Conservation (phyloP, 768 basidiomycete genomes). For the Tricholoma sp. region DNA sequence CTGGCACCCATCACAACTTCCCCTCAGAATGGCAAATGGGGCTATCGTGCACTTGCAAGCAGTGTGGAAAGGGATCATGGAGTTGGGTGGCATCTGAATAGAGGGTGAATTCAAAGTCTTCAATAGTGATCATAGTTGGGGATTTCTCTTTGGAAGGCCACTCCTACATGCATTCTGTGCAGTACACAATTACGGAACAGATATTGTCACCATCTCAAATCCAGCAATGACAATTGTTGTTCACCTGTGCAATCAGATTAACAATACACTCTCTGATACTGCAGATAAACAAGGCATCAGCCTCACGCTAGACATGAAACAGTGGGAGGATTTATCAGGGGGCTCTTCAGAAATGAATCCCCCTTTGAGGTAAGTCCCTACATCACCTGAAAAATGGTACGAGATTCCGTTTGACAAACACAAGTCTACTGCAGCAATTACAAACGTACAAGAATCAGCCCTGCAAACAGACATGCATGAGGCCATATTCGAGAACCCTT, state of each 20-base stretch:
- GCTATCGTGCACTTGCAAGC: slow-evolving; percentile 11
- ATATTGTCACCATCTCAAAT: background rate
- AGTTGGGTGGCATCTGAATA: slow-evolving; percentile 5
- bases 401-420: too few species aligned
- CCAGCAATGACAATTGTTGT: too few species aligned
- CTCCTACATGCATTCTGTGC: background rate
- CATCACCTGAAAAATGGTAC: background rate
- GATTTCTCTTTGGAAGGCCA: background rate
- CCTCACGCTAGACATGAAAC: too few species aligned
- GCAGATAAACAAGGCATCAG: background rate
- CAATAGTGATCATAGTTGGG: background rate
- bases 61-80: slow-evolving; percentile 16
- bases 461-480: too few species aligned
- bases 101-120: slow-evolving; percentile 11
- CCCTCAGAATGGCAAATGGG: slow-evolving; percentile 29
- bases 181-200: background rate
- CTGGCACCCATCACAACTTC: slow-evolving; percentile 7
- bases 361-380: background rate
- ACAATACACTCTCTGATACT: background rate
- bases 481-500: too few species aligned
- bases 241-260: background rate
- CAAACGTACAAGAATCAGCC: too few species aligned
- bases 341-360: too few species aligned
- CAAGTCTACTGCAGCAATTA: too few species aligned
- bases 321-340: too few species aligned